Conservation (phyloP, 208 protist genomes). For the Leishmania tarentolae region DNA sequence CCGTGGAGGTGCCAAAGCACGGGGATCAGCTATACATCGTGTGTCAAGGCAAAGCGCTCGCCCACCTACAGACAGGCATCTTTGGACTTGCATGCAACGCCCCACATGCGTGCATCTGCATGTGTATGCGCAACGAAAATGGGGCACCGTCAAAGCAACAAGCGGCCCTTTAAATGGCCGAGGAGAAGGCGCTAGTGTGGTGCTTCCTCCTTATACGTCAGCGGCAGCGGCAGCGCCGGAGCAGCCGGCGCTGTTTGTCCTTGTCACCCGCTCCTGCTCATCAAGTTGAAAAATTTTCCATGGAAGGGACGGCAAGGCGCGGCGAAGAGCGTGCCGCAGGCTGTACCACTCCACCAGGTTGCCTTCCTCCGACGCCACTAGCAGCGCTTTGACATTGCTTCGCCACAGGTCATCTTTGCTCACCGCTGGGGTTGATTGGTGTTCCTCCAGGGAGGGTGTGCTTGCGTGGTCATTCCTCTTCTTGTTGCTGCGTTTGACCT, state of each 20-base stretch:
- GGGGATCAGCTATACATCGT: not conserved
- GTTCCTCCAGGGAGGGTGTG: not conserved
- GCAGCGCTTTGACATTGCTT: slow-evolving; percentile 25
- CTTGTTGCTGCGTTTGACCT: not conserved
- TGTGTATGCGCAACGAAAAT: not conserved
- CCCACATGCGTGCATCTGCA: not conserved
- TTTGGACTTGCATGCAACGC: not conserved
- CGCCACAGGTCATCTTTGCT: not conserved
- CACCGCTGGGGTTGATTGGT: not conserved
- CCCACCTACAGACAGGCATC: not conserved
- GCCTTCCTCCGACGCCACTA: slow-evolving; percentile 40
- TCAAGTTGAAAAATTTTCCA: slow-evolving; percentile 44
- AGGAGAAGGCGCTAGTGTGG: not conserved
- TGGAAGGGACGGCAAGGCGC: slow-evolving; percentile 33
- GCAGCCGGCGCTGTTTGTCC: not conserved
- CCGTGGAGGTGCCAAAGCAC: not conserved
- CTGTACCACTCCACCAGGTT: slow-evolving; percentile 71
- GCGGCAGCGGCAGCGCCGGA: not conserved
- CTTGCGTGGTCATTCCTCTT: not conserved
- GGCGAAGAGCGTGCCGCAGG: slow-evolving; percentile 53
- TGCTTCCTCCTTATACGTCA: not conserved
- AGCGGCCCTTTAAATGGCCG: not conserved
- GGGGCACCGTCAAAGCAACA: not conserved
- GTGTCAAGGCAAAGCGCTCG: not conserved
- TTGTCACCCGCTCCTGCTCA: not conserved